Evolutionary conservation across 2,329 filamentous ascomycete species (phyloP).

Genomic region (Beauveria scarabaeidicola): DNA sequence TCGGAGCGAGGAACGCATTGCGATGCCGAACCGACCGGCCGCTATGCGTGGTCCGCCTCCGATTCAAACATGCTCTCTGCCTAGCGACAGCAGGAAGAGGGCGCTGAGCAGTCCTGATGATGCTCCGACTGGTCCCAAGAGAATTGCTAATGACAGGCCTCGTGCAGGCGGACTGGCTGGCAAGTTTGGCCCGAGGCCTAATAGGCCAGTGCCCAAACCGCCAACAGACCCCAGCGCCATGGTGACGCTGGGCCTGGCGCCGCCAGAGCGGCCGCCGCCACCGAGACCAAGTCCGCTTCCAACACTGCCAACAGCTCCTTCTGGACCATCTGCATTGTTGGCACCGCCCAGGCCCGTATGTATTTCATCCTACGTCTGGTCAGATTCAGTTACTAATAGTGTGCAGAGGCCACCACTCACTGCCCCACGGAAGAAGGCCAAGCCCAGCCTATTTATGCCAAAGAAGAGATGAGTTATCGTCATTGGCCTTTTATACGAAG

Average conservation of each 20-base stretch:
- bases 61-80: constrained; percentile 28
- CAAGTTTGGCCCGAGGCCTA: constrained; percentile 28
- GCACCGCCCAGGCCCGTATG: constrained; percentile 14
- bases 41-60: constrained; percentile 25
- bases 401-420: constrained; percentile 18
- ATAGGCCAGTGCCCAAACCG: constrained; percentile 18
- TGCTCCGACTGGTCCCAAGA: constrained; percentile 28
- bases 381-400: constrained; percentile 7
- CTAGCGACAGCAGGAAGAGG: constrained; percentile 33
- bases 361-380: background rate
- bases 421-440: constrained; percentile 28
- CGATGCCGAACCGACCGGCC: constrained; percentile 6
- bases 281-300: constrained; percentile 8
- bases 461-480: constrained; percentile 22
- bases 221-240: constrained; percentile 44
- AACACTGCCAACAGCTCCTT: constrained; percentile 15
- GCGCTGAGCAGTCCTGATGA: constrained; percentile 29
- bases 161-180: constrained; percentile 24
- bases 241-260: constrained; percentile 40
- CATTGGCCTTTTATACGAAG: background rate
- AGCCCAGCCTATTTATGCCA: constrained; percentile 38
- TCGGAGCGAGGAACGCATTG: background rate
- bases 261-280: constrained; percentile 34
- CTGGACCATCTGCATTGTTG: constrained; percentile 15
- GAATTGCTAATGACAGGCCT: constrained; percentile 27